Percentiles rank a stretch among this genome's conserved stretches.
Conservation (phyloP, 257 asterid species). For the Craterostigma plantagineum region DNA sequence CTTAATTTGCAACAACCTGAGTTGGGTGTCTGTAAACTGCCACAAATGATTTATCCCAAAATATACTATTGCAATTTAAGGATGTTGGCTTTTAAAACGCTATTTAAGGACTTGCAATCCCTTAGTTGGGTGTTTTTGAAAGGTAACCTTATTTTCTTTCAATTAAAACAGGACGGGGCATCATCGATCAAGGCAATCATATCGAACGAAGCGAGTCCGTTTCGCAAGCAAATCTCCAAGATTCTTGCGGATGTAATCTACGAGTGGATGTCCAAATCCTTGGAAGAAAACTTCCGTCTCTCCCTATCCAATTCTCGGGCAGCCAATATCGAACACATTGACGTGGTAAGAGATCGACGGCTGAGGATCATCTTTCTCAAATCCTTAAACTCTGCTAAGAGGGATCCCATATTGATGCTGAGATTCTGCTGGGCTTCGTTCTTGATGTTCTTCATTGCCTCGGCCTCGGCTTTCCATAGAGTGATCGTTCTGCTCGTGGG, state of each 20-base stretch:
- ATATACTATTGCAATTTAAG: too few relatives aligned
- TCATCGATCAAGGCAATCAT: constrained; percentile 45
- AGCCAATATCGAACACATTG: constrained; percentile 12
- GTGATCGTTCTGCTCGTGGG: constrained; percentile 26
- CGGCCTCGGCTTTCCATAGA: constrained; percentile 50
- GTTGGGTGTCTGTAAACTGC: not conserved
- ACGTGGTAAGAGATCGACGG: constrained; percentile 60
- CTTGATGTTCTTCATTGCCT: constrained; percentile 29
- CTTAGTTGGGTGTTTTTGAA: too few relatives aligned
- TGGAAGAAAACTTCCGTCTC: constrained; percentile 14
- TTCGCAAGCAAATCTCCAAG: constrained; percentile 48
- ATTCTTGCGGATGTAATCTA: constrained; percentile 38
- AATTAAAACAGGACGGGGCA: constrained; percentile 56
- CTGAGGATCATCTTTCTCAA: constrained; percentile 54
- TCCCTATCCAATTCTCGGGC: constrained; percentile 16
- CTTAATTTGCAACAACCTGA: not conserved
- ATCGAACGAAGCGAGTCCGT: constrained; percentile 45
- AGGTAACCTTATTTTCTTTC: too few relatives aligned
- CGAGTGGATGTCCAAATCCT: constrained; percentile 37
- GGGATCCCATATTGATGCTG: constrained; percentile 38
- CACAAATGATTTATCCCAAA: not conserved
- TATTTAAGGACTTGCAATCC: too few relatives aligned
- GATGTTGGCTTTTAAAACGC: constrained; percentile 3
- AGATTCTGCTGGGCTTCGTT: constrained; percentile 47
- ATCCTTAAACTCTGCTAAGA: constrained; percentile 43